These are phyloP conservation scores for Emmonsia crescens DNA, from an alignment of 2,329 filamentous ascomycete species.

Conservation along the genomic window DNA sequence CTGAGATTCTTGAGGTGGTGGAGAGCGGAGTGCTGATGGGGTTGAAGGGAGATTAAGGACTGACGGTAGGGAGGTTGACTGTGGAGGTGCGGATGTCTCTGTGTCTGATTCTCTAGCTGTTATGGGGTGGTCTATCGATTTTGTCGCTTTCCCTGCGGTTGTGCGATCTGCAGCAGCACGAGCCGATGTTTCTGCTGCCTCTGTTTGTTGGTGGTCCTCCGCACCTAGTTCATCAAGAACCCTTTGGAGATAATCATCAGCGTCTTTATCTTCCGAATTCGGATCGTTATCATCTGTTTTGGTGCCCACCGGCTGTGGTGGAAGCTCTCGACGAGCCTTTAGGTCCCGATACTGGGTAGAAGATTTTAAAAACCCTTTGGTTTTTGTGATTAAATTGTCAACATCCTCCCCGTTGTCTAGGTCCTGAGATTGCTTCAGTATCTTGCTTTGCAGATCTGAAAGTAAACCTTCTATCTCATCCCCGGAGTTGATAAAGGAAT, in stretches of 20 bases:
- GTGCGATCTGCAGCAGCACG: not conserved
- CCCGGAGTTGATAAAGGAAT: constrained; percentile 6
- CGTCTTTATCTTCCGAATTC: constrained; percentile 15
- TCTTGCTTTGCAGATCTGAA: constrained; percentile 7
- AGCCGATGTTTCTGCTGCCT: not conserved
- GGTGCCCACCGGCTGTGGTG: not conserved
- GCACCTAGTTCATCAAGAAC: constrained; percentile 19
- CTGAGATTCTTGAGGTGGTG: constrained; percentile 7
- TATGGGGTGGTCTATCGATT: not conserved
- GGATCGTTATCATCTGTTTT: constrained; percentile 1
- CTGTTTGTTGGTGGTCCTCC: not conserved
- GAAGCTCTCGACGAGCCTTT: not conserved
- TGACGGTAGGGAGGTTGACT: not conserved
- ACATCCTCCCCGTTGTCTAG: constrained; percentile 5
- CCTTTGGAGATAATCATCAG: constrained; percentile 19
- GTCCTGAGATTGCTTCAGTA: not conserved
- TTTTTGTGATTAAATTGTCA: constrained; percentile 8
- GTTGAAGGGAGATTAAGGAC: constrained; percentile 4
- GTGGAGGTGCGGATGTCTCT: not conserved
- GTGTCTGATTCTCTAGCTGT: not conserved
- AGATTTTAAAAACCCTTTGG: constrained; percentile 21
- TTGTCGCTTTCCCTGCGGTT: not conserved
- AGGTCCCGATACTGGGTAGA: constrained; percentile 15
- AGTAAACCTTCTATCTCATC: constrained; percentile 16
- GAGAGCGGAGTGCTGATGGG: constrained; percentile 9